Evolutionary conservation across 1,284 basidiomycete species (phyloP), one percentile per base, ranked within the genome.

Genomic region (Macrocystidia cucumis): DNA sequence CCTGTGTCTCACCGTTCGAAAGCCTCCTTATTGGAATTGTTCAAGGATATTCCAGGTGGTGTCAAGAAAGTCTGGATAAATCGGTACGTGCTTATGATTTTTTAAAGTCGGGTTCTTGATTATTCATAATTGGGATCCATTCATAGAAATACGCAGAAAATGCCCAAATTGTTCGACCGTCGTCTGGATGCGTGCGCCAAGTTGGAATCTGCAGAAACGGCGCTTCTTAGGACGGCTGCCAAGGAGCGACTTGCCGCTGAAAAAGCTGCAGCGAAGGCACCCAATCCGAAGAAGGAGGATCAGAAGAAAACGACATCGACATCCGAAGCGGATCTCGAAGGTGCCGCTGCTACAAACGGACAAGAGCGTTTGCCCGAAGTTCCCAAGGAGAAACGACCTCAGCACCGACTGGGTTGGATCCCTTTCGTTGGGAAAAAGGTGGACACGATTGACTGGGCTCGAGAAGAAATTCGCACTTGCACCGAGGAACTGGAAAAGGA

Each of bases 21-120:
- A 44, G 63, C 72, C 13, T 80, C 81, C 14, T 69, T 97, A 20
- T 67, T 62, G 29, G 65, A 65, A 38, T 57, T 87, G n/a, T 91
- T 82, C 55, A 69, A 72, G 17, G 69, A 78, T 42, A 67, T 92
- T 3, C 89, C 90, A 1, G 91, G 91, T 5, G 90, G 90, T 12
- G 83, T 91, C 3, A 80, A 78, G 46, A 78, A 80, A 40, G 76
- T 98, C 21, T 98, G 95, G 93, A 69, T 98, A 27, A 90, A 91
- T 56, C 73, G 81, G 67, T 69, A 41, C 22, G 59, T 45, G 9
- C n/a, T n/a, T n/a, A n/a, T n/a, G n/a, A n/a, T n/a, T n/a, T n/a
- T n/a, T n/a, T n/a, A n/a, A n/a, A n/a, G n/a, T n/a, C n/a, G n/a
- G n/a, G n/a, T n/a, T n/a, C n/a, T n/a, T n/a, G n/a, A n/a, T n/a